Evolutionary conservation across 805 yeast species (phyloP), one percentile per base, ranked within the genome.

Genomic region (Wickerhamiella nectarea): DNA sequence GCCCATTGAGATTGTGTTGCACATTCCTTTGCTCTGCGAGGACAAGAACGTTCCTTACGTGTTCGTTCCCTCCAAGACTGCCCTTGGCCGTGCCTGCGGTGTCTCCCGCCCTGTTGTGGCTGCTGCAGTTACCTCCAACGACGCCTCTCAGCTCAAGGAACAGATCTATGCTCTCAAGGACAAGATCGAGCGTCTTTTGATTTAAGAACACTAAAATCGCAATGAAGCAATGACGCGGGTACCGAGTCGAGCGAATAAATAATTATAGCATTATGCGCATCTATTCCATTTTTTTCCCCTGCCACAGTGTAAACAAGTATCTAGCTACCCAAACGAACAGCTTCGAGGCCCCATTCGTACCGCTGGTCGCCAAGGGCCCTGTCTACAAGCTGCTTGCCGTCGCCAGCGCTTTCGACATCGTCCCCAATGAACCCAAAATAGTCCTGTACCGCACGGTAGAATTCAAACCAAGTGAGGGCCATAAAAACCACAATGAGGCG

Each of bases 41-140:
- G 99, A 91, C 71, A 91, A 91, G 76, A 91, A 91, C 74, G 98
- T 91, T 55, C 96, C 98, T 52, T 91, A 91, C 74, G 97, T 91
- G 52, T 91, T 91, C 56, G 97, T 91, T 54, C 96, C 99, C 56
- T 86, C 96, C 57, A 89, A 91, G 76, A 78, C 91, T 62, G 98
- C 98, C 52, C 75, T 91, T 59, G 99, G 99, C 67, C 84, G 99
- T 74, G 97, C 98, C 60, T 91, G 98, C 73, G 99, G 99, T 72
- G 98, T 91, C 52, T 85, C 97, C 46, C 83, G 99, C 76, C 96
- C 97, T 55, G 99, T 91, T 49, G 89, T 91, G 65, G 94, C 98
- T 63, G 96, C 96, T 52, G 81, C 94, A 51, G 91, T 91, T 64
- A 91, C 99, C 65, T 78, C 97, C 55, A 91, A 91, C 71, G 99